A percentile compares a stretch with the other conserved stretches of the same genome.
These are phyloP conservation scores for Nitzschia inconspicua DNA, from an alignment of 108 stramenopile genomes.

Conservation along the genomic window DNA sequence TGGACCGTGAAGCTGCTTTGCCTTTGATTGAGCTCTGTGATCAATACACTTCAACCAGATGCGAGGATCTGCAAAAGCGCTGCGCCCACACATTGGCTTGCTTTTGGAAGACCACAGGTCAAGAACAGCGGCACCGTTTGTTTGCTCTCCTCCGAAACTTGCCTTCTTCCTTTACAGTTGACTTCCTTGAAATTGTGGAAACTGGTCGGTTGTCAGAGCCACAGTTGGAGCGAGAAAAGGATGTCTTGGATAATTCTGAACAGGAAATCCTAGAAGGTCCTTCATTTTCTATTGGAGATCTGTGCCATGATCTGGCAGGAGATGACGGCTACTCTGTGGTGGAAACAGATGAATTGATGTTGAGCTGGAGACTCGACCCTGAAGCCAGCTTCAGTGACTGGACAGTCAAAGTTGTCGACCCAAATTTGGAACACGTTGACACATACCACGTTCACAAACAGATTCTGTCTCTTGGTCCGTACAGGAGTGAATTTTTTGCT, in stretches of 20 bases:
- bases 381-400: slow-evolving; percentile 29
- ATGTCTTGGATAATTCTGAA: not conserved
- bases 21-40: slow-evolving; percentile 26
- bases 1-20: slow-evolving; percentile 29
- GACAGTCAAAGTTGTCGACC: slow-evolving; percentile 15
- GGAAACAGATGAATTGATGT: not conserved
- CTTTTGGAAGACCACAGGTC: slow-evolving; percentile 20
- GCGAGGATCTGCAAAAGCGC: slow-evolving; percentile 23
- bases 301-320: not conserved
- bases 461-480: slow-evolving; percentile 32
- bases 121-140: slow-evolving; percentile 11
- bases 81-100: slow-evolving; percentile 21
- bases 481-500: slow-evolving; percentile 33
- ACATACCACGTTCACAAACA: slow-evolving; percentile 44
- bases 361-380: slow-evolving; percentile 38
- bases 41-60: not conserved
- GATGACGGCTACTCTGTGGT: not conserved
- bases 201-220: slow-evolving; percentile 1
- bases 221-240: not conserved
- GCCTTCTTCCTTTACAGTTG: slow-evolving; percentile 28
- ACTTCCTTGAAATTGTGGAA: slow-evolving; percentile 29
- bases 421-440: not conserved
- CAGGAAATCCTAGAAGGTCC: not conserved
- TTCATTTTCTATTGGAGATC: not conserved
- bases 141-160: slow-evolving; percentile 23